Evolutionary conservation across 1,284 basidiomycete genomes (phyloP), one percentile per base, ranked within the genome.

Genomic region (Ustilago cynodontis): DNA sequence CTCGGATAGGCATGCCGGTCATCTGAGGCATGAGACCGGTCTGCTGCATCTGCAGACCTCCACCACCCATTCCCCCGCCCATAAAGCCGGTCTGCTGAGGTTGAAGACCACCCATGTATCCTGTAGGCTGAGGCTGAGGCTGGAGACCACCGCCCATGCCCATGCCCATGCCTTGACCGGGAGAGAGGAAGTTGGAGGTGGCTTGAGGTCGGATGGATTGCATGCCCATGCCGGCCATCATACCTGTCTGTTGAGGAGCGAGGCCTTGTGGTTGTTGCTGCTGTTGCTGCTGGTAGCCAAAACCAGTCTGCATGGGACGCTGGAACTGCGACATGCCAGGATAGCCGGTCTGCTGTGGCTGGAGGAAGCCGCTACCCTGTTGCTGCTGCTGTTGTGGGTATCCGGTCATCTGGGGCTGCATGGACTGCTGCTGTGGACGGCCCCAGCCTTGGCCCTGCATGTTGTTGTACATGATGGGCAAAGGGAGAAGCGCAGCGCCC

Each of bases 1-100:
- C 84, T 16, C 67, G 69, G 58, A 84, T 77, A 54, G 79, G 79
- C 72, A 82, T 80, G n/a, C 84, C 84, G 1, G 84, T 86, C 80
- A 82, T 83, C 63, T 85, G 83, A 6, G 84, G 78, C 77, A 83
- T 81, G 62, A 84, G 71, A 47, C 82, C 82, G 22, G 82, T 83
- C 41, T 68, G 68, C 71, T 84, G 82, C 60, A 78, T 75, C 59
- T 69, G 68, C 28, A 85, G 73, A 8, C 78, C 79, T 4, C 73
- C 77, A 49, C 53, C 62, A 26, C 52, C 75, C 77, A 70, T 73
- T 65, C 55, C 80, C 8, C 79, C 79, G 35, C 81, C 81, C 53
- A 71, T 71, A 62, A 64, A 77, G 31, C 82, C 81, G 7, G 82
- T 83, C 16, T 59, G 76, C 71, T 83, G 81, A 10, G 75, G 78